phyloP scores from a whole-genome alignment of 2,329 filamentous ascomycete species.

The Alternaria brassicicola region DNA sequence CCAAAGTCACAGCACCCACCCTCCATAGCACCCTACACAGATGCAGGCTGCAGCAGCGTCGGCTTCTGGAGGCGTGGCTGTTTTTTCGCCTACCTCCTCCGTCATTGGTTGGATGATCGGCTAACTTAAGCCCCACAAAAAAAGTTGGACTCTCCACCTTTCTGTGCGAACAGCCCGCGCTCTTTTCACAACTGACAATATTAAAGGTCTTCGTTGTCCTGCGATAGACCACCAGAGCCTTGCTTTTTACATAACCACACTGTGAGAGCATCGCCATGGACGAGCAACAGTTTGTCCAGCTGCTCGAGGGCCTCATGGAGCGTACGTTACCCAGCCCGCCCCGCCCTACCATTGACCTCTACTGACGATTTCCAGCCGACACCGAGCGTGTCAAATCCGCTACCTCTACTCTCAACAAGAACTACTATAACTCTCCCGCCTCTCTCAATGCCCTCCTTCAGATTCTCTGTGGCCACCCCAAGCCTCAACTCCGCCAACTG shows the following conservation, averaged over 20 bases:
- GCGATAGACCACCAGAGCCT: conserved; percentile 29
- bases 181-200: conserved; percentile 24
- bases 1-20: not conserved
- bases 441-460: conserved; percentile 87
- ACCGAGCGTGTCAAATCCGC: conserved; percentile 78
- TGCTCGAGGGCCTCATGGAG: conserved; percentile 85
- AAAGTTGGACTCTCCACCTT: conserved; percentile 30
- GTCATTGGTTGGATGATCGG: conserved; percentile 14
- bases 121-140: conserved; percentile 14
- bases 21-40: not conserved
- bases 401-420: conserved; percentile 87
- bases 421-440: conserved; percentile 86
- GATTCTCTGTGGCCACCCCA: conserved; percentile 79
- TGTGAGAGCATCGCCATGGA: conserved; percentile 64
- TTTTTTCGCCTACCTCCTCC: not conserved
- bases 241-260: conserved; percentile 27
- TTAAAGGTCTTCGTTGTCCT: conserved; percentile 26
- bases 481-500: conserved; percentile 78
- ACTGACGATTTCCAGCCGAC: conserved; percentile 68
- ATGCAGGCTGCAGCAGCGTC: not conserved
- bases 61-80: not conserved
- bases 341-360: not conserved
- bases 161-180: conserved; percentile 15
- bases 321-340: conserved; percentile 63
- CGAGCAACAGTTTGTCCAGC: conserved; percentile 80